These are phyloP conservation scores for Psilocybe azurescens DNA, from an alignment of 768 basidiomycete species.

Conservation along the genomic window DNA sequence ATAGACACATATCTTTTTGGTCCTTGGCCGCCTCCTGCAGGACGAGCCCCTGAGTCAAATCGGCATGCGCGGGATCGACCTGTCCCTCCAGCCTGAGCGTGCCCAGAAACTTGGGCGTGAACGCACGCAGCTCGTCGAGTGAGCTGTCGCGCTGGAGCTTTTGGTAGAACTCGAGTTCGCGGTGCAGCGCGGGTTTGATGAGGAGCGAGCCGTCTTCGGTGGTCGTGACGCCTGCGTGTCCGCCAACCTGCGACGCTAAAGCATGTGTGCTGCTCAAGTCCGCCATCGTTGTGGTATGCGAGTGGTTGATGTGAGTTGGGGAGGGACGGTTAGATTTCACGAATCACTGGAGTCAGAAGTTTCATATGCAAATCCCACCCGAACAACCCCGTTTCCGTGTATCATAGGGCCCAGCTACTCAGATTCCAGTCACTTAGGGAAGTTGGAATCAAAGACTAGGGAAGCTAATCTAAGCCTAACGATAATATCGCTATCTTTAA, in stretches of 20 bases:
- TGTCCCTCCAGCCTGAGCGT: slow-evolving; percentile 76
- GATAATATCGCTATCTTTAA: too few relatives aligned
- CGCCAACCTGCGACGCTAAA: slow-evolving; percentile 75
- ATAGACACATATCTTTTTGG: slow-evolving; percentile 52
- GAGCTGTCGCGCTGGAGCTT: slow-evolving; percentile 44
- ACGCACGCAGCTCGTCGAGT: slow-evolving; percentile 54
- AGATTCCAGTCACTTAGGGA: not conserved
- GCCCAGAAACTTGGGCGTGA: slow-evolving; percentile 80
- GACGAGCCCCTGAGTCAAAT: slow-evolving; percentile 26
- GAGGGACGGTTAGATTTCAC: not conserved
- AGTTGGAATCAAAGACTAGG: too few relatives aligned
- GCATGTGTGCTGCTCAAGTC: slow-evolving; percentile 26
- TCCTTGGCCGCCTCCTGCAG: slow-evolving; percentile 30
- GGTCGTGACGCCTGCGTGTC: slow-evolving; percentile 75
- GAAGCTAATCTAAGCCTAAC: too few relatives aligned
- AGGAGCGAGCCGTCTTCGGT: slow-evolving; percentile 79
- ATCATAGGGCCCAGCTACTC: not conserved
- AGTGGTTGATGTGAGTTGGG: not conserved
- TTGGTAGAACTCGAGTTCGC: slow-evolving; percentile 79
- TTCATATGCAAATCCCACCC: not conserved
- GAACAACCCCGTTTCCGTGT: not conserved
- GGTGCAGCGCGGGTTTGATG: slow-evolving; percentile 73
- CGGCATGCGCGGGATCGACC: slow-evolving; percentile 41
- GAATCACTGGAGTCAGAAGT: not conserved
- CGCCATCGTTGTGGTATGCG: not conserved